Evolutionary conservation across 2,329 filamentous ascomycete genomes (phyloP).

Genomic region (Mycocentrospora acerina): DNA sequence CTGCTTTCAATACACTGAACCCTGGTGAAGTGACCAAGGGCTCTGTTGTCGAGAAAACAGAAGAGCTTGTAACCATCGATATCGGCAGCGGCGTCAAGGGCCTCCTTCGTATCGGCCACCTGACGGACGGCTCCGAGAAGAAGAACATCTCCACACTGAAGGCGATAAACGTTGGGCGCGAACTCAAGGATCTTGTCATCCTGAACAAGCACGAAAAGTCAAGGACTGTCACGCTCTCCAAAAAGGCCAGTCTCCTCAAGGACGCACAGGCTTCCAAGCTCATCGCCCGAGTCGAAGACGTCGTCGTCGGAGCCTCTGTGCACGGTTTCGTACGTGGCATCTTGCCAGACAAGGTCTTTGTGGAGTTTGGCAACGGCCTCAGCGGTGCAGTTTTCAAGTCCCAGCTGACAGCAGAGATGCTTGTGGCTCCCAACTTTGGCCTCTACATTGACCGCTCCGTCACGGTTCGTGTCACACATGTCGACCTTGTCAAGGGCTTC

Average conservation of each 20-base stretch:
- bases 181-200: slow-evolving; percentile 76
- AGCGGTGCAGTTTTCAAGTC: slow-evolving; percentile 79
- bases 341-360: slow-evolving; percentile 76
- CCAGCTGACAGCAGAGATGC: slow-evolving; percentile 70
- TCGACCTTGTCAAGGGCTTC: slow-evolving; percentile 69
- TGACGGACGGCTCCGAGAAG: slow-evolving; percentile 79
- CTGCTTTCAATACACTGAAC: slow-evolving; percentile 70
- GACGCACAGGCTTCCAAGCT: slow-evolving; percentile 72
- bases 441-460: slow-evolving; percentile 76
- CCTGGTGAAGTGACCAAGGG: slow-evolving; percentile 75
- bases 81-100: slow-evolving; percentile 77
- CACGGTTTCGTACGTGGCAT: slow-evolving; percentile 85
- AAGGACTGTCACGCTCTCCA: slow-evolving; percentile 72
- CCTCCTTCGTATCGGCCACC: slow-evolving; percentile 72
- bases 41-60: slow-evolving; percentile 56
- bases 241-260: slow-evolving; percentile 79
- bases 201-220: slow-evolving; percentile 82
- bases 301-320: slow-evolving; percentile 67
- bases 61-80: slow-evolving; percentile 62
- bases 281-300: slow-evolving; percentile 69
- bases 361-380: slow-evolving; percentile 80
- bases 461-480: slow-evolving; percentile 67
- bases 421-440: slow-evolving; percentile 72
- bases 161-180: slow-evolving; percentile 82
- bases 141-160: slow-evolving; percentile 78